Percentiles rank a stretch among this genome's conserved stretches.
These are phyloP conservation scores for Fusarium clavum DNA, from an alignment of 2,329 filamentous ascomycete genomes.

Conservation along the genomic window DNA sequence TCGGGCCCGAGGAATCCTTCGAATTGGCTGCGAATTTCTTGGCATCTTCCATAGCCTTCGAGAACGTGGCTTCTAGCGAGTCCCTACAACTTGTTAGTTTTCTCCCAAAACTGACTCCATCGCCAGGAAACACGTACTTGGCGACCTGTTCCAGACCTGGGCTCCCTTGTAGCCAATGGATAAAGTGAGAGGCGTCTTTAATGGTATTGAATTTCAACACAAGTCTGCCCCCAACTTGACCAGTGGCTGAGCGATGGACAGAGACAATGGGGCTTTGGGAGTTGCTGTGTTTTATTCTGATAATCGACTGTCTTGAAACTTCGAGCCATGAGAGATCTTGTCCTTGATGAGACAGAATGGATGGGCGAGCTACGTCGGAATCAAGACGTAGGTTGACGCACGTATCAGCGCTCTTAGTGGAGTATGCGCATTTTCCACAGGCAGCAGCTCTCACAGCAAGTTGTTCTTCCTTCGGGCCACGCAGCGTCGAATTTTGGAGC, in stretches of 20 bases:
- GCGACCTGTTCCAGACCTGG: neutral
- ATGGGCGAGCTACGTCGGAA: constrained; percentile 4
- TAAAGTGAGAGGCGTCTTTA: constrained; percentile 19
- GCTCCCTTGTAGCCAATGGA: constrained; percentile 30
- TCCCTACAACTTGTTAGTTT: constrained; percentile 28
- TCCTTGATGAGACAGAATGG: neutral
- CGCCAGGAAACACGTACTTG: constrained; percentile 28
- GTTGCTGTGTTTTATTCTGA: constrained; percentile 23
- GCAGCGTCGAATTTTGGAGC: neutral
- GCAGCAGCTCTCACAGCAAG: constrained; percentile 43
- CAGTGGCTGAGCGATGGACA: constrained; percentile 39
- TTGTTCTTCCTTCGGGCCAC: neutral
- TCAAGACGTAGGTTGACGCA: constrained; percentile 18
- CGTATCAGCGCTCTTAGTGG: neutral
- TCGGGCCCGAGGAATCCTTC: neutral
- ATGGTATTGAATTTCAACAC: constrained; percentile 37
- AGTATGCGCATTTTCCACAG: constrained; percentile 33
- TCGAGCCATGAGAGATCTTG: constrained; percentile 39
- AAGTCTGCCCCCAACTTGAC: constrained; percentile 17
- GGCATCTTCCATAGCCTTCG: constrained; percentile 1
- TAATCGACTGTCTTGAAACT: constrained; percentile 31
- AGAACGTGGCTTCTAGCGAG: constrained; percentile 24
- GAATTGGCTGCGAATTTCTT: neutral
- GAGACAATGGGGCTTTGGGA: constrained; percentile 32
- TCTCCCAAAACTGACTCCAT: no score